A percentile compares a stretch with the other conserved stretches of the same genome.
Conservation (phyloP, 805 yeast genomes). For the Groenewaldozyma tartarivorans region DNA sequence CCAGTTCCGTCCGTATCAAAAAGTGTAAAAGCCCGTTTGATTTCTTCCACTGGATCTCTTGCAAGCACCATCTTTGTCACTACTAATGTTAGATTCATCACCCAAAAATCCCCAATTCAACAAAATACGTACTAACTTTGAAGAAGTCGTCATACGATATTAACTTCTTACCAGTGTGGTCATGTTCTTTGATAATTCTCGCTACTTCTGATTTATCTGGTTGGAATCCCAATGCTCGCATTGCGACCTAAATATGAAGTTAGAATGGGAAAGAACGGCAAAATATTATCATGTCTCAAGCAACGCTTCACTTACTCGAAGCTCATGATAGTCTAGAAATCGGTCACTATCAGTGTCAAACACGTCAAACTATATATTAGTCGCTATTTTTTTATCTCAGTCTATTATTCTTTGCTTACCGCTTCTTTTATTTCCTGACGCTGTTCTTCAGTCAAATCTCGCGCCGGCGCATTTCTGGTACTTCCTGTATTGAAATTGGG, state of each 20-base stretch:
- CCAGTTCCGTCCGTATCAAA: constrained; percentile 89
- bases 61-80: constrained; percentile 76
- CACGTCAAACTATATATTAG: constrained; percentile 43
- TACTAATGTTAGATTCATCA: constrained; percentile 9
- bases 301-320: constrained; percentile 35
- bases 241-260: constrained; percentile 48
- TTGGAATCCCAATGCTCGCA: constrained; percentile 91
- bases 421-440: constrained; percentile 90
- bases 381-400: background rate
- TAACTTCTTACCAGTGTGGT: constrained; percentile 53
- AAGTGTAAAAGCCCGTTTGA: constrained; percentile 75
- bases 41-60: constrained; percentile 90
- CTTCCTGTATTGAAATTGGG: background rate
- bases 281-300: background rate
- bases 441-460: constrained; percentile 73
- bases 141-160: constrained; percentile 78
- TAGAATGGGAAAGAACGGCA: background rate
- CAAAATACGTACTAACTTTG: constrained; percentile 45
- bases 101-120: background rate
- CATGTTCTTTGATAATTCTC: constrained; percentile 71
- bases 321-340: constrained; percentile 80
- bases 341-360: constrained; percentile 94
- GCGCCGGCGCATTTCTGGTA: constrained; percentile 3
- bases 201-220: constrained; percentile 69
- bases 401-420: constrained; percentile 23